A percentile compares a stretch with the other conserved stretches of the same genome.
These are phyloP conservation scores for Globisporangium barbulae DNA, from an alignment of 352 stramenopile genomes.

Conservation along the genomic window DNA sequence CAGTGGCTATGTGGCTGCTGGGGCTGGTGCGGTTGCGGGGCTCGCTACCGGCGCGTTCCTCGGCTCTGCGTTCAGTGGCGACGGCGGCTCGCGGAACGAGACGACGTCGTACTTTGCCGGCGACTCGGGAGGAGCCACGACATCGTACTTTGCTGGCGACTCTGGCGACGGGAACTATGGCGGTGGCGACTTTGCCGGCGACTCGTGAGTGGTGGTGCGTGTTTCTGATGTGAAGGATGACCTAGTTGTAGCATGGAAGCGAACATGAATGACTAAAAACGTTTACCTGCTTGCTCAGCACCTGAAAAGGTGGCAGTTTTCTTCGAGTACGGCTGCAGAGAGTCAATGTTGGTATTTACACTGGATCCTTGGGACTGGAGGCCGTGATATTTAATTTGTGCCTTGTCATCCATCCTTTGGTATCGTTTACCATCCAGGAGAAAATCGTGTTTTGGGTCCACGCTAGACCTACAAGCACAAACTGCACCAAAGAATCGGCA, in stretches of 20 bases:
- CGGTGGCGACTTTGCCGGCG: constrained; percentile 44
- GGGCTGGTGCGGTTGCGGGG: constrained; percentile 43
- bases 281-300: too few species aligned
- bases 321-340: too few species aligned
- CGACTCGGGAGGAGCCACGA: constrained; percentile 28
- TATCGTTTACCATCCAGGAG: too few species aligned
- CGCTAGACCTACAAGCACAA: too few species aligned
- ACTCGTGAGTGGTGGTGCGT: constrained; percentile 30
- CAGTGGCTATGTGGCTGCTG: constrained; percentile 30
- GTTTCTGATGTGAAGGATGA: neutral
- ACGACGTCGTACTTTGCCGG: constrained; percentile 37
- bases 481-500: too few species aligned
- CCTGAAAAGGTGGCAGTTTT: too few species aligned
- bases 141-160: constrained; percentile 57
- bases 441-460: too few species aligned
- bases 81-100: constrained; percentile 14
- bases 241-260: neutral
- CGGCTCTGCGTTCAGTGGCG: constrained; percentile 38
- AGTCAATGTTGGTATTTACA: too few species aligned
- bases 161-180: constrained; percentile 30
- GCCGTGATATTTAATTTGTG: too few species aligned
- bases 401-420: too few species aligned
- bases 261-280: neutral
- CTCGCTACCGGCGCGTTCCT: constrained; percentile 46
- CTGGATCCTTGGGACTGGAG: too few species aligned